Evolutionary conservation across 352 stramenopile genomes (phyloP).

Genomic region (Phytophthora boehmeriae): DNA sequence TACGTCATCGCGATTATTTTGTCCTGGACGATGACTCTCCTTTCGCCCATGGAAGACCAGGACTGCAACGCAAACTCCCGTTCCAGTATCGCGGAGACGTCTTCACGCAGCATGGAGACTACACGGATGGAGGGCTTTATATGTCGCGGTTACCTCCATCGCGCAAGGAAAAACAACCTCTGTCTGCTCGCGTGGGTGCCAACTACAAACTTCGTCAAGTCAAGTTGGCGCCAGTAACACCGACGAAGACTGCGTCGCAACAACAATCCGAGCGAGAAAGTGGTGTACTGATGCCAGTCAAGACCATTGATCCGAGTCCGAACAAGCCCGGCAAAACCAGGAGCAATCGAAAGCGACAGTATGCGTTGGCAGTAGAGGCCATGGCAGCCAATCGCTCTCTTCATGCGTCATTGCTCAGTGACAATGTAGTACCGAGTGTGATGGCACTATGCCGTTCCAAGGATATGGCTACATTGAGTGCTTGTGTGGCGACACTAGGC

Average conservation of each 20-base stretch:
- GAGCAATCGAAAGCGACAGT: constrained; percentile 64
- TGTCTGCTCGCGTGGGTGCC: constrained; percentile 25
- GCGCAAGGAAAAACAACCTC: constrained; percentile 45
- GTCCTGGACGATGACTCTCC: constrained; percentile 13
- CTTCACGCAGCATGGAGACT: constrained; percentile 76
- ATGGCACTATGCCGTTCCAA: constrained; percentile 68
- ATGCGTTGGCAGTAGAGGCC: constrained; percentile 60
- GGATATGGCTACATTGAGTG: constrained; percentile 51
- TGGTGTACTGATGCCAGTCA: background rate
- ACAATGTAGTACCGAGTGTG: constrained; percentile 70
- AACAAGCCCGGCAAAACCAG: constrained; percentile 36
- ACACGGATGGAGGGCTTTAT: constrained; percentile 71
- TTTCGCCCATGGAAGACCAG: constrained; percentile 15
- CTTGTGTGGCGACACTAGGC: constrained; percentile 64
- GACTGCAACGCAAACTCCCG: constrained; percentile 46
- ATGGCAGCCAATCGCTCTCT: constrained; percentile 68
- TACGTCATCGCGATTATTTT: constrained; percentile 38
- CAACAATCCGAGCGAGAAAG: constrained; percentile 19
- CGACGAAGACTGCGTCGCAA: constrained; percentile 16
- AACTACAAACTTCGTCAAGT: constrained; percentile 50
- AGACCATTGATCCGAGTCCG: constrained; percentile 4
- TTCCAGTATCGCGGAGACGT: constrained; percentile 79
- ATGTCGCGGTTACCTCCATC: constrained; percentile 70
- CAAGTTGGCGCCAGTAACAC: constrained; percentile 54
- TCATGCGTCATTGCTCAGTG: constrained; percentile 51